Percentiles rank a stretch among this genome's conserved stretches.
phyloP scores from a whole-genome alignment of 225 moss, liverwort and hornwort genomes.

The Neckera pumila region DNA sequence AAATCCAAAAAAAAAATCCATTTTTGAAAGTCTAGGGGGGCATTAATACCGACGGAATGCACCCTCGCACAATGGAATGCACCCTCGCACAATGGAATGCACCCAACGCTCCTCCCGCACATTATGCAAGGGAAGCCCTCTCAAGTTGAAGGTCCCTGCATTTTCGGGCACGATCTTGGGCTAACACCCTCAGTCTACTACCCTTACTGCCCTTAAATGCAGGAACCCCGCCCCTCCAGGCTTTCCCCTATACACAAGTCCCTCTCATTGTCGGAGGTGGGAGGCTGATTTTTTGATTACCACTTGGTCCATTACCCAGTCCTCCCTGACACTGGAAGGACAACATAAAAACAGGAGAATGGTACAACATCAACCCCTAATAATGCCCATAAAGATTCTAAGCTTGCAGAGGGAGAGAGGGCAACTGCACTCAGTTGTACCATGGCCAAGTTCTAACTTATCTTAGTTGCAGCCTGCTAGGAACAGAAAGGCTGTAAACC shows the following conservation, averaged over 20 bases:
- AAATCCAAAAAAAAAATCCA: neutral
- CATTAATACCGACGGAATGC: no score
- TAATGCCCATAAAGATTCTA: neutral
- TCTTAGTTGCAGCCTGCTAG: neutral
- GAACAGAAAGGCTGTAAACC: neutral
- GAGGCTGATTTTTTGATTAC: slow-evolving; percentile 7
- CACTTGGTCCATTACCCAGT: neutral
- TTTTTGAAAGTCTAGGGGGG: neutral
- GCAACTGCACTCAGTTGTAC: neutral
- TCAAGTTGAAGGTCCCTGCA: no score
- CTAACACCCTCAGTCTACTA: no score
- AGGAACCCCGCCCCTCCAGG: no score
- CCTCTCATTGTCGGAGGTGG: neutral
- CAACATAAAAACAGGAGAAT: neutral
- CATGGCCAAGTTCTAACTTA: neutral
- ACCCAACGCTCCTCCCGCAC: no score
- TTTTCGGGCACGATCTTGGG: no score
- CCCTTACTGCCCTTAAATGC: no score
- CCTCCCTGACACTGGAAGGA: neutral
- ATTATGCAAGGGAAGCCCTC: no score
- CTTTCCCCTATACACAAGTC: no score
- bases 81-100: no score
- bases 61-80: no score
- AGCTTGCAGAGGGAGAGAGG: neutral
- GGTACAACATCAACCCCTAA: neutral